These are phyloP conservation scores for Lentinus brumalis DNA, from an alignment of 768 basidiomycete genomes.

Conservation along the genomic window DNA sequence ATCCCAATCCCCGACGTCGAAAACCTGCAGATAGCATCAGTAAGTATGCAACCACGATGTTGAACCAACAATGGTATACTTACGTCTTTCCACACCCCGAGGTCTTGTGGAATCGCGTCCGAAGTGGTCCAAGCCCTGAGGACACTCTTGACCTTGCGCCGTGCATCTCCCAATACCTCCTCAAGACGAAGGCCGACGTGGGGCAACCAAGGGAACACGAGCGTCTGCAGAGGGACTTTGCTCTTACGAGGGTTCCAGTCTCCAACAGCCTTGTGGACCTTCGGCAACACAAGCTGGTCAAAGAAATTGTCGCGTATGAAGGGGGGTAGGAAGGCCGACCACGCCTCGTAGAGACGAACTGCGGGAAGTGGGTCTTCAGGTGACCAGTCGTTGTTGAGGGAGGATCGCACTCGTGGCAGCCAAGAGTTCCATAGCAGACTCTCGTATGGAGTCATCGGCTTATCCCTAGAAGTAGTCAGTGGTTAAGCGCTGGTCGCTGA, in stretches of 20 bases:
- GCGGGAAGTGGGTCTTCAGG: constrained; percentile 73
- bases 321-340: constrained; percentile 83
- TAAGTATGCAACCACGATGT: neutral
- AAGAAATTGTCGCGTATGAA: constrained; percentile 95
- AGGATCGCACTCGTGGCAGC: constrained; percentile 92
- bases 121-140: constrained; percentile 73
- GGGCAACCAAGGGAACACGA: constrained; percentile 97
- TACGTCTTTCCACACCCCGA: constrained; percentile 82
- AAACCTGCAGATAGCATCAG: constrained; percentile 52
- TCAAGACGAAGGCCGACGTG: constrained; percentile 83
- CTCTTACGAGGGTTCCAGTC: constrained; percentile 77
- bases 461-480: constrained; percentile 41
- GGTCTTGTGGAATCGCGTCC: constrained; percentile 75
- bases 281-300: constrained; percentile 94
- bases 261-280: constrained; percentile 79
- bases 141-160: constrained; percentile 79
- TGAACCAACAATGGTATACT: constrained; percentile 26
- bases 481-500: neutral
- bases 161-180: constrained; percentile 82
- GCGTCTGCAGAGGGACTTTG: constrained; percentile 63
- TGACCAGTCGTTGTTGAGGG: constrained; percentile 94
- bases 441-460: constrained; percentile 93
- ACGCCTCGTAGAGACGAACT: constrained; percentile 82
- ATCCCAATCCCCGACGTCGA: constrained; percentile 85
- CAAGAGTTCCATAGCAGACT: constrained; percentile 92